Base-by-base conservation (phyloP, 768 basidiomycete species). In the Tricholoma matsutake region DNA sequence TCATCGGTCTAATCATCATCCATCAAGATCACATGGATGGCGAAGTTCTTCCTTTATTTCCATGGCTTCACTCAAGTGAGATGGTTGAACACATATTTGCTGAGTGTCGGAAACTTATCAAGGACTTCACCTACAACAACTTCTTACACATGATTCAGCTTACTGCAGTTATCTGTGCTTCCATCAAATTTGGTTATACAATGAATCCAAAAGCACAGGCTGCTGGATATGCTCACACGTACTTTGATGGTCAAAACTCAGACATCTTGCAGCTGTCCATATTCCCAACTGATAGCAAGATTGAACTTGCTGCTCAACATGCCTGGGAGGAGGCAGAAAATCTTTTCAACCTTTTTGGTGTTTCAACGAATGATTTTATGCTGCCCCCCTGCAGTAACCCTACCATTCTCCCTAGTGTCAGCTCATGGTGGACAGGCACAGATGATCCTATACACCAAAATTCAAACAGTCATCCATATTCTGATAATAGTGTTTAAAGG, bases 61-160 rank as follows among this genome's bases (percentile, higher is more conserved):
- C 72, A 0, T 78, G 76, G 74, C 55, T 73, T 1, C 57, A 66
- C 29, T 71, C 66, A 3, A 76, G 65, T 1, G 73, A 77, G 53
- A 58, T 66, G 3, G 67, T 66, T 47, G 75, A 78, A 54, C 76
- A 79, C 59, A 60, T 71, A 13, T 79, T 76, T 62, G 76, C 73
- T 0, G 51, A 61, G 18, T 45, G 62, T 25, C 68, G 75, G 0
- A 54, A 69, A 29, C 61, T 75, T 11, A 52, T 76, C 53, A 69
- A 71, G 25, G 76, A 79, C 54, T 79, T 78, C 61, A 76, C 76
- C 0, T 54, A 69, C n/a, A 64, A 69, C 9, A 71, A 77, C 57
- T 69, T 74, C 56, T 29, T 64, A 4, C 62, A 70, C 28, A 72
- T 76, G 67, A 53, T 70, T 1, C 71, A 73, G 47, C 59, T 73